Base-by-base conservation (phyloP, 2,329 filamentous ascomycete genomes). In the Periconia sp. region DNA sequence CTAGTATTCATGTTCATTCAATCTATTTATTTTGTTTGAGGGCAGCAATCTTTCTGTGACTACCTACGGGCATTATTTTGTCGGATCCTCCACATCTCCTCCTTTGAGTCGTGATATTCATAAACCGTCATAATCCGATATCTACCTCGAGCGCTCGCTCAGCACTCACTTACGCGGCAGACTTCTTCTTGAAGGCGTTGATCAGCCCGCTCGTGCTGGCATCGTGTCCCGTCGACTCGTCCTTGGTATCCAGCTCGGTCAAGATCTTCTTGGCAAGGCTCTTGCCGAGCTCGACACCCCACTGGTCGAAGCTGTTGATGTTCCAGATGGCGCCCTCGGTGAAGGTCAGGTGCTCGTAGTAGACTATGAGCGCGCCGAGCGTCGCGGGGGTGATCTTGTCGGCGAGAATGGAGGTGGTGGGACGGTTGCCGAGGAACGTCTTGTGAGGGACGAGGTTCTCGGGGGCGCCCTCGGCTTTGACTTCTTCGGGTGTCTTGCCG, bases 241-340 rank as follows among this genome's bases (percentile, higher is more conserved):
- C 90, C n/a, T 83, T 76, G 71, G 88, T 83, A 62, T 97, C 92
- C 54, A 99, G 83, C 82, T 99, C 94, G 69, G 78, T 75, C 59
- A 78, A 72, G 54, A 77, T 83, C 71, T 81, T 82, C 77, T 83
- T 97, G 57, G 94, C 94, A 62, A 99, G 81, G 41, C 89, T 87
- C 88, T 99, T 99, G 76, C 94, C 94, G 58, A 99, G 82, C 83
- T 99, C 94, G 43, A 99, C 94, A 79, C 94, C 94, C 94, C 94
- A 99, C 82, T 99, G 94, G 80, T 99, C 94, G 73, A 97, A 99
- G 71, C 88, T 92, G 85, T 99, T 99, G 82, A 99, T 96, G 80
- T 97, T 96, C 94, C 94, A 99, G 74, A 99, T 83, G 49, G 92
- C 93, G 68, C 94, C 94, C 80, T 99, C 94, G 37, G 91, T 95